Percentiles rank a stretch among this genome's conserved stretches.
Evolutionary conservation across 805 yeast genomes (phyloP).

Genomic region (Zygotorulaspora sp.): DNA sequence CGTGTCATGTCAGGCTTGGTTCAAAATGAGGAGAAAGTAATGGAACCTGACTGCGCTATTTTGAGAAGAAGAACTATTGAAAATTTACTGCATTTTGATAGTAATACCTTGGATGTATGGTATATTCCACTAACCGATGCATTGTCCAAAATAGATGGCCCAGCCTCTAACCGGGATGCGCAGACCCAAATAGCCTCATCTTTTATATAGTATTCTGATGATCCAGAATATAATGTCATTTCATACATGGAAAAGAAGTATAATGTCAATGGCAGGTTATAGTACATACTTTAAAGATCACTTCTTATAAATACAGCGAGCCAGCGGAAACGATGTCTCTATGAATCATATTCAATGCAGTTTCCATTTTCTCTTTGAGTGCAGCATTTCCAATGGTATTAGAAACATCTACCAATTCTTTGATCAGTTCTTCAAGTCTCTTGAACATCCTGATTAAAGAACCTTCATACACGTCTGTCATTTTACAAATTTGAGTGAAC

Average conservation of each 20-base stretch:
- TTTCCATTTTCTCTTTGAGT: slow-evolving; percentile 82
- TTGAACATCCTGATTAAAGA: slow-evolving; percentile 91
- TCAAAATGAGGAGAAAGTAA: slow-evolving; percentile 17
- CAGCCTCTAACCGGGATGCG: slow-evolving; percentile 6
- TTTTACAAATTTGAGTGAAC: slow-evolving; percentile 93
- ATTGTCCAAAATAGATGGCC: slow-evolving; percentile 11
- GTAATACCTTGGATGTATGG: slow-evolving; percentile 24
- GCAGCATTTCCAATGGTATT: slow-evolving; percentile 89
- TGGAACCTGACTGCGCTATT: slow-evolving; percentile 26
- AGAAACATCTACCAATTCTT: slow-evolving; percentile 88
- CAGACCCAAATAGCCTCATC: slow-evolving; percentile 14
- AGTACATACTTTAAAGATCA: slow-evolving; percentile 3
- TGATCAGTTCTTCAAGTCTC: slow-evolving; percentile 85
- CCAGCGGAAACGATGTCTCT: slow-evolving; percentile 97
- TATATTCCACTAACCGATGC: slow-evolving; percentile 23
- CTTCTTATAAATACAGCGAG: slow-evolving; percentile 59
- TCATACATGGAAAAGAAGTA: neutral
- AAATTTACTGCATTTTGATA: slow-evolving; percentile 20
- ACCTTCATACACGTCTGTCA: slow-evolving; percentile 99
- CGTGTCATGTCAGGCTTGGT: slow-evolving; percentile 27
- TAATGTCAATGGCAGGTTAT: neutral
- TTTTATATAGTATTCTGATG: slow-evolving; percentile 10
- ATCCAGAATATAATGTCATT: too few relatives aligned
- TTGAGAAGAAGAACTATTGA: slow-evolving; percentile 23
- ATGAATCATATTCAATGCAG: slow-evolving; percentile 78